phyloP scores from a whole-genome alignment of 108 stramenopile genomes.

The Craspedostauros australis region DNA sequence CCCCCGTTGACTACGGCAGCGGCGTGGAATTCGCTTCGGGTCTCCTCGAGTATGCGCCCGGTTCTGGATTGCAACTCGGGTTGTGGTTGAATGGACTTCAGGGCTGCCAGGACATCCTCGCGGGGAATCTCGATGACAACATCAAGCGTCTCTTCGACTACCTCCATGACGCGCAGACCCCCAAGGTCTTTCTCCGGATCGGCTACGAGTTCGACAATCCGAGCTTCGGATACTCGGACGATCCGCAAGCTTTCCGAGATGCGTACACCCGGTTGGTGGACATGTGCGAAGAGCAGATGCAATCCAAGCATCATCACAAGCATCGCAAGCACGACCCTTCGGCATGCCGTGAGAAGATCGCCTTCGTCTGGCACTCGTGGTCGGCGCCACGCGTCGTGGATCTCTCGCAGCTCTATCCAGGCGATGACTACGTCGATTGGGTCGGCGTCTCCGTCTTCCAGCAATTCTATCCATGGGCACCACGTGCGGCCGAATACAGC shows the following conservation, averaged over 20 bases:
- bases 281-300: conserved; percentile 29
- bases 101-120: conserved; percentile 58
- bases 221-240: conserved; percentile 52
- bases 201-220: conserved; percentile 88
- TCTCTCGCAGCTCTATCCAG: conserved; percentile 58
- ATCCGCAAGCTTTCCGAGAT: conserved; percentile 43
- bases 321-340: background rate
- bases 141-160: conserved; percentile 44
- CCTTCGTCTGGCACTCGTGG: conserved; percentile 87
- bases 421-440: conserved; percentile 77
- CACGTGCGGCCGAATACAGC: conserved; percentile 1
- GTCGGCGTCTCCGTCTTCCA: conserved; percentile 78
- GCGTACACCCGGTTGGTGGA: conserved; percentile 62
- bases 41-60: conserved; percentile 17
- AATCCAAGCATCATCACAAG: too few relatives aligned
- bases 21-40: conserved; percentile 64
- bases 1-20: conserved; percentile 71
- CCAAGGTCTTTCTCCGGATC: conserved; percentile 63
- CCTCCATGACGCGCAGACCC: conserved; percentile 17
- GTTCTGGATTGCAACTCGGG: conserved; percentile 61
- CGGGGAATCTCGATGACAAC: conserved; percentile 45
- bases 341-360: conserved; percentile 31
- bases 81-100: conserved; percentile 74
- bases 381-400: conserved; percentile 46
- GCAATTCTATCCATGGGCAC: conserved; percentile 67